These are phyloP conservation scores for Malassezia restricta DNA, from an alignment of 1,284 basidiomycete species.

Conservation along the genomic window DNA sequence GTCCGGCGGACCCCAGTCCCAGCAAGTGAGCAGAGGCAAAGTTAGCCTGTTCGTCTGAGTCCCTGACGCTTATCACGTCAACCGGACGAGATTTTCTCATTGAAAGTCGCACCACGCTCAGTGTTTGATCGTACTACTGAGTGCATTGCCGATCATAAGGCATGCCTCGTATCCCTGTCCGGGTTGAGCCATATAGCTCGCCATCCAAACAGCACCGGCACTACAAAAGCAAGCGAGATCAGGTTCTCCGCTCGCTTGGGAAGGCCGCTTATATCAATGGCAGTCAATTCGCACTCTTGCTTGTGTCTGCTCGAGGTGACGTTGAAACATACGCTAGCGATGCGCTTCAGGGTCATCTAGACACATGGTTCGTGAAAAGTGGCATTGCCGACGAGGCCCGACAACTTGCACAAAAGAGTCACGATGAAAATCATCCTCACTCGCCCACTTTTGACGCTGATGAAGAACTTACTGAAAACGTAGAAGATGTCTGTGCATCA, in stretches of 20 bases:
- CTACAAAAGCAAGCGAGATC: constrained; percentile 52
- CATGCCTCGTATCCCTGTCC: constrained; percentile 52
- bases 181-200: constrained; percentile 51
- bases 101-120: no score
- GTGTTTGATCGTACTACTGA: not conserved
- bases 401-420: constrained; percentile 1
- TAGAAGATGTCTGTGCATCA: not conserved
- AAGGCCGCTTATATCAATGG: constrained; percentile 50
- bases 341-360: constrained; percentile 32
- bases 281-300: constrained; percentile 51
- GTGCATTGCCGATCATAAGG: not conserved
- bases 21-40: no score
- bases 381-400: constrained; percentile 37
- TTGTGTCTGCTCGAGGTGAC: constrained; percentile 51
- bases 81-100: no score
- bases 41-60: no score
- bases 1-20: no score
- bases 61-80: no score
- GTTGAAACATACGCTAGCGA: constrained; percentile 52
- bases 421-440: not conserved
- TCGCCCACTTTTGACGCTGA: not conserved
- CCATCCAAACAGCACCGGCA: constrained; percentile 51
- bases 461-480: not conserved
- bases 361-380: constrained; percentile 36
- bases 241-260: constrained; percentile 51